These are phyloP conservation scores for Panaeolus papilionaceus DNA, from an alignment of 768 basidiomycete genomes.

Conservation along the genomic window DNA sequence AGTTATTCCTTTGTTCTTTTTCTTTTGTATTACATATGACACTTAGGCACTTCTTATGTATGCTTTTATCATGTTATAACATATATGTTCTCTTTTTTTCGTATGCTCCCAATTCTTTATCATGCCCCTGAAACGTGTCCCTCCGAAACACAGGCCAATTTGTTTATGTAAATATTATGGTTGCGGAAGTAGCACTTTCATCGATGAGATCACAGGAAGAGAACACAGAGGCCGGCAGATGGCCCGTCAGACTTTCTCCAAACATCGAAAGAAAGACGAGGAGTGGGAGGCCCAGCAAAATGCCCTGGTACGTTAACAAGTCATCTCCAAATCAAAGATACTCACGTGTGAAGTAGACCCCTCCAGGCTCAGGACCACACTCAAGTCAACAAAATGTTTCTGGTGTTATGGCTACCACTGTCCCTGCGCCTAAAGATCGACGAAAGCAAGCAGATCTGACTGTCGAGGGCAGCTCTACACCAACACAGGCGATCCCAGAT, in stretches of 20 bases:
- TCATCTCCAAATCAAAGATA: not conserved
- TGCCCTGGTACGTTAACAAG: not conserved
- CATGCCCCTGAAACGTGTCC: not conserved
- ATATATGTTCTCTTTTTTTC: not conserved
- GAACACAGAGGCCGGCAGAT: not conserved
- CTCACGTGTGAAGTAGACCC: not conserved
- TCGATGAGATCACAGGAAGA: too few relatives aligned
- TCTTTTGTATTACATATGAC: not conserved
- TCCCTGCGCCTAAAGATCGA: not conserved
- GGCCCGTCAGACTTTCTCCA: not conserved
- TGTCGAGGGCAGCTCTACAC: not conserved
- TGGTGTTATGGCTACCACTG: not conserved
- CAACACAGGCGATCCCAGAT: not conserved
- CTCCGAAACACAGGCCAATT: not conserved
- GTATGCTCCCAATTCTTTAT: not conserved
- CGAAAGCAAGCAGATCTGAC: too few relatives aligned
- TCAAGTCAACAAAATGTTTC: not conserved
- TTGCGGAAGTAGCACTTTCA: too few relatives aligned
- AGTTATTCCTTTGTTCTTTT: not conserved
- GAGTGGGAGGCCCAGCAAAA: not conserved
- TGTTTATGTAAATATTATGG: conserved; percentile 1
- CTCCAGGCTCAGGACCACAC: not conserved
- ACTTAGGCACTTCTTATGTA: not conserved
- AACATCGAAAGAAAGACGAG: not conserved
- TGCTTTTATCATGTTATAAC: too few relatives aligned